Evolutionary conservation across 2,329 filamentous ascomycete species (phyloP).

Genomic region (Didymella lethalis): DNA sequence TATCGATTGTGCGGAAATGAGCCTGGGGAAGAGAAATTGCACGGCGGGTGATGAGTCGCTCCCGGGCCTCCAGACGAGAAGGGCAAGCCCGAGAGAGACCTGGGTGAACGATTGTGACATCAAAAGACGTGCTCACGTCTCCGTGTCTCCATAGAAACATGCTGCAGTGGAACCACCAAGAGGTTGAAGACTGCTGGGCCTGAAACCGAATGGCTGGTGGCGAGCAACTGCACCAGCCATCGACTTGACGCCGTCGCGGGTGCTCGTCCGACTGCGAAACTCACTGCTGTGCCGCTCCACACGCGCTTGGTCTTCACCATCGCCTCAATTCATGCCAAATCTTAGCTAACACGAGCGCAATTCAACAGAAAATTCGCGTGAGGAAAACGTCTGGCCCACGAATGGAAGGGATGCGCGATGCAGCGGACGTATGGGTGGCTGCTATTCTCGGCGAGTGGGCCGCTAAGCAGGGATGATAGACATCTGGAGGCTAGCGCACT

Average conservation of each 20-base stretch:
- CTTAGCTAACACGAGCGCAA: slow-evolving; percentile 16
- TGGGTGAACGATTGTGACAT: slow-evolving; percentile 18
- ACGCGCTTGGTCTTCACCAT: slow-evolving; percentile 14
- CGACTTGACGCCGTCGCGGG: background rate
- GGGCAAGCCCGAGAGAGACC: slow-evolving; percentile 16
- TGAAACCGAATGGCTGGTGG: slow-evolving; percentile 18
- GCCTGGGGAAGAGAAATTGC: slow-evolving; percentile 22
- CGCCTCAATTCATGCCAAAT: slow-evolving; percentile 8
- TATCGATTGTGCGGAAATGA: slow-evolving; percentile 16
- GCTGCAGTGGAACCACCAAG: slow-evolving; percentile 18
- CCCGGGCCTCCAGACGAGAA: slow-evolving; percentile 16
- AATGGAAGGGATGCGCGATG: slow-evolving; percentile 20
- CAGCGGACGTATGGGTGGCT: slow-evolving; percentile 9
- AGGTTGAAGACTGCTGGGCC: slow-evolving; percentile 7
- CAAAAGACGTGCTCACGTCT: slow-evolving; percentile 16
- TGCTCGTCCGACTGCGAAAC: background rate
- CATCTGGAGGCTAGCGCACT: slow-evolving; percentile 14
- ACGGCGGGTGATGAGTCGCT: slow-evolving; percentile 17
- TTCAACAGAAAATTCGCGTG: slow-evolving; percentile 20
- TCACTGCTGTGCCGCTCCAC: background rate
- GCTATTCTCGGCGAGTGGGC: slow-evolving; percentile 22
- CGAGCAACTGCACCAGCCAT: slow-evolving; percentile 14
- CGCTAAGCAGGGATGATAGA: slow-evolving; percentile 8
- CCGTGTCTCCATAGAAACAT: slow-evolving; percentile 26
- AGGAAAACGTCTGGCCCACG: slow-evolving; percentile 11